Percentiles rank a stretch among this genome's conserved stretches.
Evolutionary conservation across 345 rosid species (phyloP).

Genomic region (Melaleuca alternifolia): DNA sequence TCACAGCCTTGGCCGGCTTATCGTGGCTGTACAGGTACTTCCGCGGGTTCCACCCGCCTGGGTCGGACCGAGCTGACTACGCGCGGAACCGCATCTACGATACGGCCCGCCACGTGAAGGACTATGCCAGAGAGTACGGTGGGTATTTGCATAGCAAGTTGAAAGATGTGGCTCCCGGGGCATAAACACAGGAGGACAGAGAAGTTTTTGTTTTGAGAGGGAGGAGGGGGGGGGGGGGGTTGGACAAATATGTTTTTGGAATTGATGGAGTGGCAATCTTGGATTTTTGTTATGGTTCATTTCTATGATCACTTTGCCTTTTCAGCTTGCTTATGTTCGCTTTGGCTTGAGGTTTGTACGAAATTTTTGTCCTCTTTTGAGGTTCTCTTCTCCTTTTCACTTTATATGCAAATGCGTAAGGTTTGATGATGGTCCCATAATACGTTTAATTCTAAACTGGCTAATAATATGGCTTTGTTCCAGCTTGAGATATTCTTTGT

Average conservation of each 20-base stretch:
- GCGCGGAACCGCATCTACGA: slow-evolving; percentile 73
- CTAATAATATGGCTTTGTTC: not conserved
- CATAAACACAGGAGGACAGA: slow-evolving; percentile 18
- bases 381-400: not conserved
- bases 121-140: slow-evolving; percentile 76
- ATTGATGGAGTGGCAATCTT: not conserved
- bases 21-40: slow-evolving; percentile 65
- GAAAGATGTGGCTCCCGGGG: slow-evolving; percentile 96
- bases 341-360: not conserved
- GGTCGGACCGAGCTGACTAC: slow-evolving; percentile 66
- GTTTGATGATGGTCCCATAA: not conserved
- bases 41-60: slow-evolving; percentile 66
- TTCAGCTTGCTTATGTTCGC: not conserved
- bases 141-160: slow-evolving; percentile 74
- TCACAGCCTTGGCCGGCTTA: slow-evolving; percentile 22
- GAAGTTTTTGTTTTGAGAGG: not conserved
- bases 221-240: not conserved
- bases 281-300: not conserved
- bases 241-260: not conserved
- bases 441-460: not conserved
- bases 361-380: not conserved
- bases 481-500: not conserved
- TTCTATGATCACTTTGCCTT: not conserved
- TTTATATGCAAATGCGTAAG: not conserved
- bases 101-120: slow-evolving; percentile 80